Evolutionary conservation across 208 protist genomes (phyloP), one percentile per base, ranked within the genome.

Genomic region (Trypanosoma brucei): DNA sequence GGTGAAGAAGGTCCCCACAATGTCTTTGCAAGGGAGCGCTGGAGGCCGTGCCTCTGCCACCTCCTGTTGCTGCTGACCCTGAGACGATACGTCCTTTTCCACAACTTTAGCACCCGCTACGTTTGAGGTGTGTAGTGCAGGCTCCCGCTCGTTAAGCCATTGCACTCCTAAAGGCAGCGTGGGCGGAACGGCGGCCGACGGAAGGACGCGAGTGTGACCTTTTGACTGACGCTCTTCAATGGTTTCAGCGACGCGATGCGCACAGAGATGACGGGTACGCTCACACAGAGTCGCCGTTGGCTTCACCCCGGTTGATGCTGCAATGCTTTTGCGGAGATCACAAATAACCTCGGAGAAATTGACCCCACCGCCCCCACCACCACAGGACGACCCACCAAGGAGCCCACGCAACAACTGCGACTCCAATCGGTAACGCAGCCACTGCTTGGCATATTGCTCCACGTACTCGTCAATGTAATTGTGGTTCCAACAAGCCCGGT

Each of bases 401-500:
- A 84, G 51, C 35, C 76, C 73, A 33, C 39, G 39, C 11, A 75
- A 11, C 1, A 84, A 48, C 11, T 58, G 66, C 30, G 54, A 72
- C 60, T 79, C 74, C 2, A 65, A 35, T 13, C 55, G 56, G 1
- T 73, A 55, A 35, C 34, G 55, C 60, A 79, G 75, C 55, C 62
- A 73, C 13, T 65, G 62, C 54, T 76, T 72, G 4, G 76, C 84
- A 55, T 78, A 69, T 3, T 39, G 44, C 34, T 66, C 66, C 30
- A 76, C 70, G 52, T 68, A 53, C 48, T 65, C 69, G 14, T 76
- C 64, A 5, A 81, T 63, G 51, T 74, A 81, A 44, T 81, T 81
- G 44, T 75, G 70, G 52, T 74, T 74, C 61, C 68, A 66, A 45
- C 68, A 74, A 33, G 57, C n/a, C 3, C 62, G 68, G 48, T 68